Evolutionary conservation across 805 yeast genomes (phyloP).

Genomic region (Priceomyces haplophilus): DNA sequence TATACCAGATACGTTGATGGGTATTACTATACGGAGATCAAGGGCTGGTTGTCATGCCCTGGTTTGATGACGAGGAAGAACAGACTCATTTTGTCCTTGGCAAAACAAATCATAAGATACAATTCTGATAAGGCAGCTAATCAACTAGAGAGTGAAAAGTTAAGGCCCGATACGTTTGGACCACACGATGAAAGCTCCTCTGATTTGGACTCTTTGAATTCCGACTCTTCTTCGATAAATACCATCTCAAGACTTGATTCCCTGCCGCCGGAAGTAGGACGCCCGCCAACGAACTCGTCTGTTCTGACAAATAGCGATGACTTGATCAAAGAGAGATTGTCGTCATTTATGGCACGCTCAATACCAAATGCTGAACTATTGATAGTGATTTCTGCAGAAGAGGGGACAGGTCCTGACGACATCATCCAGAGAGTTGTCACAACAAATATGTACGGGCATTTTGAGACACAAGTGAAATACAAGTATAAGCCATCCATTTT

Average conservation of each 20-base stretch:
- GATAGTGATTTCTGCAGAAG: slow-evolving; percentile 55
- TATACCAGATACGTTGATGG: slow-evolving; percentile 29
- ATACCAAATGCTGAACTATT: slow-evolving; percentile 55
- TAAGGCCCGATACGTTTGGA: slow-evolving; percentile 23
- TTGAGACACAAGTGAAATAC: slow-evolving; percentile 51
- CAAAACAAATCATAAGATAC: slow-evolving; percentile 59
- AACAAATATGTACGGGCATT: slow-evolving; percentile 70
- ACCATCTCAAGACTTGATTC: slow-evolving; percentile 6
- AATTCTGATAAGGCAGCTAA: slow-evolving; percentile 23
- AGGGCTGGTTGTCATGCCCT: slow-evolving; percentile 72
- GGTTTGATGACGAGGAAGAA: slow-evolving; percentile 72
- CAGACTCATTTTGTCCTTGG: slow-evolving; percentile 61
- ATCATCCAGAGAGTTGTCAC: slow-evolving; percentile 28
- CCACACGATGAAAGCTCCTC: slow-evolving; percentile 14
- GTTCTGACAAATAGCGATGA: slow-evolving; percentile 32
- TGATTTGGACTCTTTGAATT: slow-evolving; percentile 20
- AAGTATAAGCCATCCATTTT: slow-evolving; percentile 60
- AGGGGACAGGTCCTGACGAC: slow-evolving; percentile 22
- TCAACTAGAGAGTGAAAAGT: slow-evolving; percentile 24
- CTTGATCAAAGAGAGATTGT: slow-evolving; percentile 59
- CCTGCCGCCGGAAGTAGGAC: slow-evolving; percentile 1
- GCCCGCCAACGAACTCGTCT: slow-evolving; percentile 8
- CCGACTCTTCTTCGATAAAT: slow-evolving; percentile 8
- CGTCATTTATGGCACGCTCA: slow-evolving; percentile 66
- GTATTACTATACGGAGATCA: slow-evolving; percentile 50